Evolutionary conservation across 371 early-diverging fungal species (phyloP), one percentile per base, ranked within the genome.

Genomic region (Phascolomyces articulosus): DNA sequence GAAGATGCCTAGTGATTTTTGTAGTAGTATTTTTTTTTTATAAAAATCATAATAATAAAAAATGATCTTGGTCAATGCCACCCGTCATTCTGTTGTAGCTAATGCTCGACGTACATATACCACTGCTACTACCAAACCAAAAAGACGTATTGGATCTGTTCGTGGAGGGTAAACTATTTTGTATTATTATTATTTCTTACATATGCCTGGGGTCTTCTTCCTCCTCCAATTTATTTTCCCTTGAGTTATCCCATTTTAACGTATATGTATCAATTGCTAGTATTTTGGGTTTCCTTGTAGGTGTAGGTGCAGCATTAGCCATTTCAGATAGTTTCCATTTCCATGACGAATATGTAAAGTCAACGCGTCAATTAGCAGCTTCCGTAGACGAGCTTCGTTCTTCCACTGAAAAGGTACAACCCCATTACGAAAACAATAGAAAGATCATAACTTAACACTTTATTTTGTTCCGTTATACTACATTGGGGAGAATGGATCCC

Each of bases 311-410:
- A 4, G 62, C 56, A 26, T 23, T 68, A 15, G 68, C 59, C 49
- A 24, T 68, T 49, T 68, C 68, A 16, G 68, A 68, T 13, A 56
- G 57, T 6, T 63, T 68, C 55, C 44, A 44, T 51, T n/a, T 63
- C 21, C 60, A 68, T 27, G 51, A 68, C 29, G 68, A 68, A n/a
- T 59, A 63, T 53, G 21, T 68, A 21, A 27, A 58, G 34, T 68
- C 68, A 4, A 68, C 68, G n/a, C 68, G 68, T 47, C 63, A 68
- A 47, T 54, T 68, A 21, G 63, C 68, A n/a, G 49, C 56, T 21
- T 68, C 68, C 23, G 68, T 68, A 1, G 55, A 59, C 44, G 68
- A 68, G 27, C 27, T 68, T 0, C 68, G 55, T 34, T 28, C 59
- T n/a, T 59, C 63, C 10, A 68, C 68, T 0, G 68, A 68, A 44